These are phyloP conservation scores for Fragaria vesca DNA, from an alignment of 306 rosid genomes.

Conservation along the genomic window DNA sequence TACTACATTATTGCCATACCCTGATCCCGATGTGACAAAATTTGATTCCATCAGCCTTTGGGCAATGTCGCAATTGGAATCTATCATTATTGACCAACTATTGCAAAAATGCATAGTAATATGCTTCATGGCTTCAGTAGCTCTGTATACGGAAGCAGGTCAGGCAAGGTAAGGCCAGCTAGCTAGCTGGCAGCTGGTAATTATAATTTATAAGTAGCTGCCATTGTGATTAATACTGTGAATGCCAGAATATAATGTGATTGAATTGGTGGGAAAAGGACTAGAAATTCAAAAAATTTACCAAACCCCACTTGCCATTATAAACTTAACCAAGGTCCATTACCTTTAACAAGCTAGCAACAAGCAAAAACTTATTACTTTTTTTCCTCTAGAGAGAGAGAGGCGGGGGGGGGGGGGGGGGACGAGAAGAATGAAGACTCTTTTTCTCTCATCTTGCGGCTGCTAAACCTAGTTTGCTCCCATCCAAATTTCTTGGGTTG, in stretches of 20 bases:
- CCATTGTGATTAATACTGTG: not conserved
- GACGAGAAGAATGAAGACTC: too few relatives aligned
- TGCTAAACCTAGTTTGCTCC: too few relatives aligned
- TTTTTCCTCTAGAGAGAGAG: too few relatives aligned
- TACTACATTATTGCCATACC: not conserved
- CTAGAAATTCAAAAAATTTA: not conserved
- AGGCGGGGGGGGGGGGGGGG: too few relatives aligned
- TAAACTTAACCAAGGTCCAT: constrained; percentile 11
- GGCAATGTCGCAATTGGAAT: not conserved
- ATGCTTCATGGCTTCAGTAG: not conserved
- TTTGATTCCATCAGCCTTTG: not conserved
- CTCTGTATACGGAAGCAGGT: not conserved
- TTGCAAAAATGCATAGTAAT: not conserved
- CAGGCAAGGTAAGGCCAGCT: not conserved
- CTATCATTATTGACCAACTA: not conserved
- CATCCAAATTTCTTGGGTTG: too few relatives aligned
- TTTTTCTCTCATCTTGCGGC: too few relatives aligned
- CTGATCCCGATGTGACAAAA: not conserved
- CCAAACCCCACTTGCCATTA: constrained; percentile 1
- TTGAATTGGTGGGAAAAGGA: constrained; percentile 13
- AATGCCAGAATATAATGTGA: not conserved
- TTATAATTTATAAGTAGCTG: not conserved
- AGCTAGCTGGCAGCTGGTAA: not conserved
- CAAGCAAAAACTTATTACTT: too few relatives aligned
- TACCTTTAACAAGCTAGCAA: not conserved